These are phyloP conservation scores for Magnaporthales sp. DNA, from an alignment of 2,329 filamentous ascomycete genomes.

Conservation along the genomic window DNA sequence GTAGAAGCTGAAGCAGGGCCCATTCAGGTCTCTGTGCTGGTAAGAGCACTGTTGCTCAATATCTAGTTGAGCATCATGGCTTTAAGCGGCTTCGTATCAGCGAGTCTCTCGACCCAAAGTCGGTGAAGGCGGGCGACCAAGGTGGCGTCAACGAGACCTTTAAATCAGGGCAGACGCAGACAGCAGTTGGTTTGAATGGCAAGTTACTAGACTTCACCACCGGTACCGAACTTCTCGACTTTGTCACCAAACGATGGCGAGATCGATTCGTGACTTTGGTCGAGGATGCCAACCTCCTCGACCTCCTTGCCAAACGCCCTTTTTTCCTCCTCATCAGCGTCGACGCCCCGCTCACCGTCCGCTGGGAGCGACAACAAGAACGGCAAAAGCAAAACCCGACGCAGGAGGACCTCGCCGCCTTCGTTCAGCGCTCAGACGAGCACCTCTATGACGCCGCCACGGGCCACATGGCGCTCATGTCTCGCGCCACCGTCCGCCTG, in stretches of 20 bases:
- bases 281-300: slow-evolving; percentile 61
- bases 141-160: background rate
- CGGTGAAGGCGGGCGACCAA: background rate
- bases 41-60: slow-evolving; percentile 82
- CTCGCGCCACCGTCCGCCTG: slow-evolving; percentile 73
- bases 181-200: background rate
- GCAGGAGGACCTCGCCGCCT: slow-evolving; percentile 36
- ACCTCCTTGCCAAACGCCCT: slow-evolving; percentile 68
- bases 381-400: background rate
- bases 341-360: slow-evolving; percentile 76
- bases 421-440: slow-evolving; percentile 53
- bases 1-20: slow-evolving; percentile 9
- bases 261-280: slow-evolving; percentile 81
- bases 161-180: background rate
- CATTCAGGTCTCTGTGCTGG: slow-evolving; percentile 78
- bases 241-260: slow-evolving; percentile 78
- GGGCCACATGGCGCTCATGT: slow-evolving; percentile 68
- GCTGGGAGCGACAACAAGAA: slow-evolving; percentile 57
- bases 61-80: slow-evolving; percentile 73
- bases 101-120: slow-evolving; percentile 9
- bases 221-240: slow-evolving; percentile 57
- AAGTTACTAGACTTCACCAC: slow-evolving; percentile 50
- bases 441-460: slow-evolving; percentile 62
- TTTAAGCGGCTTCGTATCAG: slow-evolving; percentile 66
- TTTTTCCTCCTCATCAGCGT: slow-evolving; percentile 92